phyloP scores from a whole-genome alignment of 2,329 filamentous ascomycete genomes.

The Nigrospora sphaerica region DNA sequence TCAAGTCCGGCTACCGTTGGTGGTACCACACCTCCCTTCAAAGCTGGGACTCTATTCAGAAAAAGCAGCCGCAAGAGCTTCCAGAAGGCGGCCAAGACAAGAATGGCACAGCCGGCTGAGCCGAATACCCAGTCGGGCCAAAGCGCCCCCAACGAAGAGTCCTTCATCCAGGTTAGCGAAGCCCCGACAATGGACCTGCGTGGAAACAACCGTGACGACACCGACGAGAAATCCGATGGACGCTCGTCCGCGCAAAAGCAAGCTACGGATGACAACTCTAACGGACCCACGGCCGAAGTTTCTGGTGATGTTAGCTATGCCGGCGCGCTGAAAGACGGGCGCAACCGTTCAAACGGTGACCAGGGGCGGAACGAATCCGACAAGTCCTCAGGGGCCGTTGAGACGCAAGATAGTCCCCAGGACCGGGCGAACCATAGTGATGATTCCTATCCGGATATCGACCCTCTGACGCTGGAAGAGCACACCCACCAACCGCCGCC shows the following conservation, averaged over 20 bases:
- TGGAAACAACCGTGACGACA: background rate
- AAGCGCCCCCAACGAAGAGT: slow-evolving; percentile 1
- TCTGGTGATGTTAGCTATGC: slow-evolving; percentile 3
- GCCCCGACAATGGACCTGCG: slow-evolving; percentile 1
- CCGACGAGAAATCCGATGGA: no score
- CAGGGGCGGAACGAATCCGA: background rate
- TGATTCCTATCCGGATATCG: slow-evolving; percentile 24
- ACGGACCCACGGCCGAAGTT: slow-evolving; percentile 1
- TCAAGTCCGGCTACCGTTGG: no score
- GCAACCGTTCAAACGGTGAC: background rate
- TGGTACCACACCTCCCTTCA: no score
- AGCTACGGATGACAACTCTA: background rate
- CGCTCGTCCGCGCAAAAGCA: no score
- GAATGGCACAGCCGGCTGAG: background rate
- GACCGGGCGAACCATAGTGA: slow-evolving; percentile 10
- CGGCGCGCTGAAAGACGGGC: slow-evolving; percentile 3
- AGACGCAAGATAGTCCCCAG: background rate
- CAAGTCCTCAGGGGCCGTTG: background rate
- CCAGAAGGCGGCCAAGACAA: no score
- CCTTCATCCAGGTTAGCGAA: slow-evolving; percentile 6
- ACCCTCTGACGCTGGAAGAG: slow-evolving; percentile 21
- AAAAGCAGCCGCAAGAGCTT: no score
- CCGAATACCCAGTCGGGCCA: background rate
- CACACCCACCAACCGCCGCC: slow-evolving; percentile 16
- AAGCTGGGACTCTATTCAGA: no score